phyloP scores from a whole-genome alignment of 148 eudicot genomes.

The Camellia granthamiana region DNA sequence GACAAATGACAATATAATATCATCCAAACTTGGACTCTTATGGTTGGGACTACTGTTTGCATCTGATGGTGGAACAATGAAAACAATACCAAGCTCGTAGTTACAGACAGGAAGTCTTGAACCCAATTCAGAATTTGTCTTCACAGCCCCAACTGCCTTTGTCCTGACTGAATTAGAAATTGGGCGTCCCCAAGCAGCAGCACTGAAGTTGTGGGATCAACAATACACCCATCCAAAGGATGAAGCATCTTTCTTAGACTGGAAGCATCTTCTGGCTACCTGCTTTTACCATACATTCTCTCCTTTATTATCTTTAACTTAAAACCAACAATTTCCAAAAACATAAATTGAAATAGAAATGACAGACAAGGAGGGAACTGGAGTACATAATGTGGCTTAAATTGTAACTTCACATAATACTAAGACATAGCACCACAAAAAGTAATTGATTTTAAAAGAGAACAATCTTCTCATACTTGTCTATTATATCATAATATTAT shows the following conservation, averaged over 20 bases:
- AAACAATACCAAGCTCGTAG: slow-evolving; percentile 80
- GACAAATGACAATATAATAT: slow-evolving; percentile 66
- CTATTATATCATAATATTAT: neutral
- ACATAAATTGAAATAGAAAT: neutral
- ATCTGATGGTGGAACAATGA: slow-evolving; percentile 65
- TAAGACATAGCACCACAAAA: neutral
- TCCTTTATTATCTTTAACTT: neutral
- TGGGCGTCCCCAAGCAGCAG: slow-evolving; percentile 92
- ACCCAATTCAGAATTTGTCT: slow-evolving; percentile 34
- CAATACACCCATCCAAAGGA: slow-evolving; percentile 88
- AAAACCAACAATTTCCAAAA: slow-evolving; percentile 6
- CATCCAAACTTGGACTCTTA: slow-evolving; percentile 44
- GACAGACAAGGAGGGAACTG: neutral
- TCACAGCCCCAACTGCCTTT: slow-evolving; percentile 21
- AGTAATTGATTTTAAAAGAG: neutral
- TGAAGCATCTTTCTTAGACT: slow-evolving; percentile 44
- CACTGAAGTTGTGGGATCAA: slow-evolving; percentile 89
- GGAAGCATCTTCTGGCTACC: slow-evolving; percentile 86
- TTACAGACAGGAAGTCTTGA: slow-evolving; percentile 77
- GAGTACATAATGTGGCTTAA: neutral
- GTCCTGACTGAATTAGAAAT: slow-evolving; percentile 30
- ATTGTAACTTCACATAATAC: neutral
- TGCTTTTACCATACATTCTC: slow-evolving; percentile 24
- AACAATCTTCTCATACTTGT: neutral
- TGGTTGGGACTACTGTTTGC: neutral